Evolutionary conservation across 345 rosid species (phyloP).

Genomic region (Sisymbrium irio): DNA sequence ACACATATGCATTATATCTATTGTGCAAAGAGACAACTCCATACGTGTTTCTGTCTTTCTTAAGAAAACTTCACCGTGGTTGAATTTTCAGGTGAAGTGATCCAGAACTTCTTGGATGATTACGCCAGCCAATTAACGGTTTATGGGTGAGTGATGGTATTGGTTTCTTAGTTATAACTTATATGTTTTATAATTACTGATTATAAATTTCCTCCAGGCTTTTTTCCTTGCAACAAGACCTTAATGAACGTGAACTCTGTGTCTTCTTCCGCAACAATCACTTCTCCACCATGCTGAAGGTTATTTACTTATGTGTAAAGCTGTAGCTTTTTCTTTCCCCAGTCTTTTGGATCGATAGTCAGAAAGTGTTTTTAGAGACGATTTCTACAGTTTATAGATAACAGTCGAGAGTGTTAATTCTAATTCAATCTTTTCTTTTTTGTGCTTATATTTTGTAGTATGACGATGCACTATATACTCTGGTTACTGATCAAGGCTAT

Average conservation of each 20-base stretch:
- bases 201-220: conserved; percentile 50
- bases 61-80: conserved; percentile 12
- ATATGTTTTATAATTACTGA: not conserved
- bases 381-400: not conserved
- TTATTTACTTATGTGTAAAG: conserved; percentile 31
- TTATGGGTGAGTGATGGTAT: conserved; percentile 55
- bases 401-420: not conserved
- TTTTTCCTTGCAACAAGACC: conserved; percentile 59
- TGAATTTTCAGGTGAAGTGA: conserved; percentile 57
- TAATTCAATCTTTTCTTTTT: not conserved
- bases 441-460: conserved; percentile 47
- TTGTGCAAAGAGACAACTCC: not conserved
- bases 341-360: not conserved
- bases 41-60: not conserved
- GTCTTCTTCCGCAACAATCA: conserved; percentile 93
- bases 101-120: conserved; percentile 57
- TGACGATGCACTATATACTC: conserved; percentile 65
- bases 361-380: not conserved
- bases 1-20: not conserved
- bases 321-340: not conserved
- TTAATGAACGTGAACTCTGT: conserved; percentile 76
- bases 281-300: conserved; percentile 95
- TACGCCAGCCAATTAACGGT: conserved; percentile 72
- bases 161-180: conserved; percentile 2
- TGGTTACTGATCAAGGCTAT: conserved; percentile 91